These are phyloP conservation scores for Calonectria ilicicola DNA, from an alignment of 2,329 filamentous ascomycete genomes.

Conservation along the genomic window DNA sequence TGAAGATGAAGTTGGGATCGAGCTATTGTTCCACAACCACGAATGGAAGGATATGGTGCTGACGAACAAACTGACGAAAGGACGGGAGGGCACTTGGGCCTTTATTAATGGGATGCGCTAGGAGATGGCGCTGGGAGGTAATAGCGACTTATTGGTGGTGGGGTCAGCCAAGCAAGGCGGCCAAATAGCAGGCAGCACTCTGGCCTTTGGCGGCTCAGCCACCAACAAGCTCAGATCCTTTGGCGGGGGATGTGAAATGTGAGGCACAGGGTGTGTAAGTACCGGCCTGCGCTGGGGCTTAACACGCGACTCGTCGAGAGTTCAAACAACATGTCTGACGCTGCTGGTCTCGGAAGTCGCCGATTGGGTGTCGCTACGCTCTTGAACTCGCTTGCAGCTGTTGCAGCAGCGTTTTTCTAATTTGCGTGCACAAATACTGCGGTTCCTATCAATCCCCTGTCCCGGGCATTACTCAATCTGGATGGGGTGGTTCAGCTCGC, in stretches of 20 bases:
- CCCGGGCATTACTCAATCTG: constrained; percentile 18
- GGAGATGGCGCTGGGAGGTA: not conserved
- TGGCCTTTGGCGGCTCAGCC: not conserved
- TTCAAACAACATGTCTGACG: not conserved
- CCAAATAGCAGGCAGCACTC: constrained; percentile 14
- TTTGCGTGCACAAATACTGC: not conserved
- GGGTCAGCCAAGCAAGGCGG: not conserved
- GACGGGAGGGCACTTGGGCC: constrained; percentile 1
- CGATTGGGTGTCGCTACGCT: not conserved
- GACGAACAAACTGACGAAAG: constrained; percentile 3
- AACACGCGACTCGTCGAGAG: not conserved
- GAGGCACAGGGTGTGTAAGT: not conserved
- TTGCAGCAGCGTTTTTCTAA: not conserved
- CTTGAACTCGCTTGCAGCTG: not conserved
- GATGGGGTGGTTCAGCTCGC: constrained; percentile 1
- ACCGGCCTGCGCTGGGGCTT: not conserved
- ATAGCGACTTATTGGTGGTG: not conserved
- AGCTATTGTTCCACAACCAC: constrained; percentile 17
- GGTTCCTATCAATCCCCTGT: not conserved
- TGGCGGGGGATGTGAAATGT: not conserved
- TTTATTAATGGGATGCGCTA: constrained; percentile 17
- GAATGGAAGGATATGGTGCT: constrained; percentile 11
- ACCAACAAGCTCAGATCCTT: constrained; percentile 3
- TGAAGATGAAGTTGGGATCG: constrained; percentile 19
- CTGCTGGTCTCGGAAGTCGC: not conserved